Evolutionary conservation across 129 eudicot genomes (phyloP), one percentile per base, ranked within the genome.

Genomic region (Ambrosia trifida): DNA sequence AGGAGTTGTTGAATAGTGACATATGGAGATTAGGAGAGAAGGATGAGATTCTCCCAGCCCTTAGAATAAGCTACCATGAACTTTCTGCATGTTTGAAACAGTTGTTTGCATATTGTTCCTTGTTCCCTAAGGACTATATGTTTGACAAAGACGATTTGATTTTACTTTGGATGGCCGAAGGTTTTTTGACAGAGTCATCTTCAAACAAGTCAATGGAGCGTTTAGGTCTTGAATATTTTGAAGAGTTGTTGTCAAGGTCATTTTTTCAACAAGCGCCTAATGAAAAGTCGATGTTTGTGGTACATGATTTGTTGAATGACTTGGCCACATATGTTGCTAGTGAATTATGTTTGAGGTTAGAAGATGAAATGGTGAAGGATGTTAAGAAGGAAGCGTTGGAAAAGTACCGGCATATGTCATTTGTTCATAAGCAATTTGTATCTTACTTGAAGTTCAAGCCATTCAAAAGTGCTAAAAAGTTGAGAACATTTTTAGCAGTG

Each of bases 91-190:
- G n/a, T 33, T 68, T 50, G 45, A 68, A 68, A n/a, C 72, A 47
- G 16, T 31, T 68, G 28, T 68, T 47, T 50, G 45, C 45, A 16
- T 68, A 68, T 4, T 68, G 46, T 12, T 68, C 72, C 4, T 16
- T 68, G 32, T 68, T 68, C 31, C 72, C 61, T n/a, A 49, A 68
- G 44, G 43, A 32, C 44, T 68, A 3, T 32, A 3, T 68, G 61
- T 68, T 68, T 32, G 10, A 49, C 43, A 49, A 68, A 19, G 45
- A 49, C 0, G 30, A 49, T 0, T 3, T 68, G 46, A 11, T 68
- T 50, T 33, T 68, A 8, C 0, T 49, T 9, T 68, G 72, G 72
- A 68, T 68, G 44, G 71, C 71, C 3, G 71, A 66, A 66, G 71
- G 70, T 3, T 45, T 66, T 45, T 66, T 66, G 12, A 3, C 32